Percentiles rank a stretch among this genome's conserved stretches.
Conservation (phyloP, 73 alveolate genomes). For the Effrenium voratum region DNA sequence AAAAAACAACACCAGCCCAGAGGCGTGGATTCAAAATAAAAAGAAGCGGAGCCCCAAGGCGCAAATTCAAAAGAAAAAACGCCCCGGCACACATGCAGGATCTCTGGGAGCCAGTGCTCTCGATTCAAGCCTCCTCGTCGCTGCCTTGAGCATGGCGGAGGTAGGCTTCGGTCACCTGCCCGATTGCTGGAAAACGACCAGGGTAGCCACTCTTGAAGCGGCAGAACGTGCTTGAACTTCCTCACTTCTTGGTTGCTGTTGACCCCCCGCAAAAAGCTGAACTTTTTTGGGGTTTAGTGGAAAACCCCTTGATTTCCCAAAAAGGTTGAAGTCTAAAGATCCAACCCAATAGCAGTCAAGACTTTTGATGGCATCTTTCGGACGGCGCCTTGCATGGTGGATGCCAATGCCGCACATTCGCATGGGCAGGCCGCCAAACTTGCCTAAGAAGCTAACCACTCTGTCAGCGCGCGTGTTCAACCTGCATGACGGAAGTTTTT, state of each 20-base stretch:
- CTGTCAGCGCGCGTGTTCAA: too few relatives aligned
- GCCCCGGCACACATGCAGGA: background rate
- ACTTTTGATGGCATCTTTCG: too few relatives aligned
- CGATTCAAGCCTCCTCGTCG: conserved; percentile 1
- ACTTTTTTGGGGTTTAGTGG: background rate
- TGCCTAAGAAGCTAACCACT: too few relatives aligned
- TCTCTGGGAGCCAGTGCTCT: background rate
- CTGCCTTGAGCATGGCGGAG: conserved; percentile 15
- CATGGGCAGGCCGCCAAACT: too few relatives aligned
- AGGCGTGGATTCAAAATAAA: background rate
- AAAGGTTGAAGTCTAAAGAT: background rate
- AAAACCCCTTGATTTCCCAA: background rate
- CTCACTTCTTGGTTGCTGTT: background rate
- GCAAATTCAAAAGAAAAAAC: too few relatives aligned
- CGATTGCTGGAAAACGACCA: background rate
- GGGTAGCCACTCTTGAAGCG: background rate
- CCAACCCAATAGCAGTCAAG: background rate
- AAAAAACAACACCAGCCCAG: background rate
- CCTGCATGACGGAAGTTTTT: too few relatives aligned
- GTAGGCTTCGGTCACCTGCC: conserved; percentile 58
- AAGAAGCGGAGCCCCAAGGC: background rate
- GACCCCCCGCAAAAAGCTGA: background rate
- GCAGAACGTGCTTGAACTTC: background rate
- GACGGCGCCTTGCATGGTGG: too few relatives aligned
- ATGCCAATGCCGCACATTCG: too few relatives aligned